Base-by-base conservation (phyloP, 2,329 filamentous ascomycete species). In the Fusarium camptoceras region DNA sequence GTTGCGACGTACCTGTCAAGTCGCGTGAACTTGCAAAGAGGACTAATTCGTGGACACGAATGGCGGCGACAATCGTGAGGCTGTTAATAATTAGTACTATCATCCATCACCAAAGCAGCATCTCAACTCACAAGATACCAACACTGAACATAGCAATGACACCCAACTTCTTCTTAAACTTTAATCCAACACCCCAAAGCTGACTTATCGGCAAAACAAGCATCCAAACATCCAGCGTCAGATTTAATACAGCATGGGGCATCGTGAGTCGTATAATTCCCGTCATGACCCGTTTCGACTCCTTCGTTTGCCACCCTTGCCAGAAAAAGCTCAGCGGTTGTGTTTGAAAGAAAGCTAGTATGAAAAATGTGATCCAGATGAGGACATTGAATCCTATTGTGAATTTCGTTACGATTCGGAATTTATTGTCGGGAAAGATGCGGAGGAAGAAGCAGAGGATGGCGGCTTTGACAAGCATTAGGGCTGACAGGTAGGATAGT, bases 61-160 rank as follows among this genome's bases (percentile, higher is more conserved):
- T 54, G 14, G 27, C 56, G 11, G 61, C 58, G 2, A 70, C 66
- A 8, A 43, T 41, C 1, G 62, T 66, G 7, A 70, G 66, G 24
- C 67, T 67, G 2, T 1, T 1, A 6, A 14, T 20, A 5, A 7
- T 70, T 2, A 66, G 56, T 27, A 64, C 18, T n/a, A 27, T 9
- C 16, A 12, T 0, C 1, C 18, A 37, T 37, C 1, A 12, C 10
- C 3, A 18, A 4, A 37, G 3, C 2, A 9, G 3, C 1, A 12
- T 2, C 3, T 11, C 0, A 1, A 59, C 61, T 54, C 4, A 70
- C 67, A 70, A 70, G 4, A 70, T 31, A 8, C 67, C 66, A 41
- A 64, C 63, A 3, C 67, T 64, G 0, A 70, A 70, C 66, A 70
- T 70, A 14, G 62, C 64, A 8, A 70, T 55, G 3, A 67, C 67